Evolutionary conservation across 768 basidiomycete genomes (phyloP), one percentile per base, ranked within the genome.

Genomic region (Rossbeevera mucosa): DNA sequence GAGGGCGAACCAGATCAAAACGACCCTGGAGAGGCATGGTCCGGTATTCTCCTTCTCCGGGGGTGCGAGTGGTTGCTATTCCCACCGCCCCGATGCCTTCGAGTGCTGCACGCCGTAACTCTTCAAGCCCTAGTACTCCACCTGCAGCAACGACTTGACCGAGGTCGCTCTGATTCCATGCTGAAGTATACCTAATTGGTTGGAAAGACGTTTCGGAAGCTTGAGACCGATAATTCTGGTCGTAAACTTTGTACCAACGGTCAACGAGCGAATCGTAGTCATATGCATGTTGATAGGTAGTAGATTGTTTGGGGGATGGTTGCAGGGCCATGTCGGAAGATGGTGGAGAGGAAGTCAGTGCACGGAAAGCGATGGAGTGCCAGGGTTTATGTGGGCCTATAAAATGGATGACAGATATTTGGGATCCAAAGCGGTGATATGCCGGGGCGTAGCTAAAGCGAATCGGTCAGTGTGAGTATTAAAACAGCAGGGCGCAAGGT

Each of bases 311-410:
- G 18, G 51, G 22, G 24, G 50, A 43, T 36, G 68, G 61, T 49
- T 67, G 66, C 40, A 64, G 55, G 58, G 44, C 55, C 70, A 64
- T 57, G 62, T 69, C 54, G 62, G 56, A 63, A 59, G 67, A 73
- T 48, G 51, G 56, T 55, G 50, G 45, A 63, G 67, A 58, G 45
- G 76, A 71, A 30, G 76, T 80, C 1, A 90, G 84, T 9, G 84
- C 74, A 28, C 91, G 85, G 67, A 77, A 83, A 44, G 81, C 68
- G 46, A 93, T 75, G 16, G 83, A 80, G 46, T 83, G 76, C 95
- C 96, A 99, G 13, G 96, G 95, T 72, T 99, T 99, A 69, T 91
- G 82, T n/a, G 83, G 79, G 14, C 95, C 95, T 59, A 98, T 97
- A 64, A 96, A 97, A 69, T 97, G 94, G 53, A 96, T 80, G 51